These are phyloP conservation scores for Thermothielavioides terrestris DNA, from an alignment of 495 filamentous ascomycete genomes.

Conservation along the genomic window DNA sequence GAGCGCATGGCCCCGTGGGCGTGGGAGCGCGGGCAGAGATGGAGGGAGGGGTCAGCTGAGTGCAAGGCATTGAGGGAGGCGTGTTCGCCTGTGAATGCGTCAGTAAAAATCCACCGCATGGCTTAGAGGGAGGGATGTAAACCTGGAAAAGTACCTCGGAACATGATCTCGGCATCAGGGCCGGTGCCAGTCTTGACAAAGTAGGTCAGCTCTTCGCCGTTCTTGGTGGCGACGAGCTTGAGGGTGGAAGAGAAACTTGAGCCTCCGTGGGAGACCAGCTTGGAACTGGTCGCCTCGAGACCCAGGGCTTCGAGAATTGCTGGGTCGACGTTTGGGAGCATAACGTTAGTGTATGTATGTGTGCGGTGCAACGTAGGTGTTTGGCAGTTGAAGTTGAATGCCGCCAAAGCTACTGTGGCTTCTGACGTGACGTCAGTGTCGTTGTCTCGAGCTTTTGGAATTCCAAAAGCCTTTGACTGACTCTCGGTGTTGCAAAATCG, in stretches of 20 bases:
- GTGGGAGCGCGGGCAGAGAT: slow-evolving; percentile 67
- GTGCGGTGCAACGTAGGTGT: too few species aligned
- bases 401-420: too few species aligned
- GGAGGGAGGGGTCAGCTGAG: slow-evolving; percentile 58
- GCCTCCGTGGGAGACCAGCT: slow-evolving; percentile 56
- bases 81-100: slow-evolving; percentile 65
- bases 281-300: slow-evolving; percentile 51
- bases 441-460: too few species aligned
- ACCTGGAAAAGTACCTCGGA: slow-evolving; percentile 39
- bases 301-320: slow-evolving; percentile 58
- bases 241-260: slow-evolving; percentile 67
- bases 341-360: too few species aligned
- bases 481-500: too few species aligned
- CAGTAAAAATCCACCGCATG: too few species aligned
- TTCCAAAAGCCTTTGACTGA: too few species aligned
- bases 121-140: not conserved
- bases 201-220: slow-evolving; percentile 51
- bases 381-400: too few species aligned
- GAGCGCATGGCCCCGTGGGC: slow-evolving; percentile 56
- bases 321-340: slow-evolving; percentile 36
- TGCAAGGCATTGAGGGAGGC: slow-evolving; percentile 76
- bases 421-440: too few species aligned
- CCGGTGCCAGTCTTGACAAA: slow-evolving; percentile 77
- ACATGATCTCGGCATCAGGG: slow-evolving; percentile 62
- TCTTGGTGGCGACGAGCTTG: slow-evolving; percentile 46